These are phyloP conservation scores for Cryptococcus sp. DNA, from an alignment of 1,284 basidiomycete genomes.

Conservation along the genomic window DNA sequence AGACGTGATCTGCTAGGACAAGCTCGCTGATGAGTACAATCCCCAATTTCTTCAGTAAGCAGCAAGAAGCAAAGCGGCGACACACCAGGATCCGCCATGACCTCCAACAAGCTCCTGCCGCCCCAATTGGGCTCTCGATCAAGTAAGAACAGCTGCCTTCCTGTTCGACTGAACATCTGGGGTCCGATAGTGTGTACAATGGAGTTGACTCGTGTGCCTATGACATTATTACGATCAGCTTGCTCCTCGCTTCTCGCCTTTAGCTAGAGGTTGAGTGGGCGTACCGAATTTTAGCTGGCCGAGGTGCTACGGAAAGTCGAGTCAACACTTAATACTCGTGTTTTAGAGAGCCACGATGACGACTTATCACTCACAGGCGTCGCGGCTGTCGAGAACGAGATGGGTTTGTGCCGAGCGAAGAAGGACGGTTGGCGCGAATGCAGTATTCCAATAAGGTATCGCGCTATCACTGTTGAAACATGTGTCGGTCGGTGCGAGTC, in stretches of 20 bases:
- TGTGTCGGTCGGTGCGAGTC: not conserved
- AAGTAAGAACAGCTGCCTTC: conserved; percentile 73
- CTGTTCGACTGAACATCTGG: conserved; percentile 75
- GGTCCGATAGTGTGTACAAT: conserved; percentile 47
- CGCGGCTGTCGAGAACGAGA: conserved; percentile 49
- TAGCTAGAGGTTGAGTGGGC: not conserved
- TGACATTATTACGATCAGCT: not conserved
- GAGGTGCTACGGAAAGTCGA: conserved; percentile 27
- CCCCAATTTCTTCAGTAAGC: too few relatives aligned
- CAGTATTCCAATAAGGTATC: conserved; percentile 48
- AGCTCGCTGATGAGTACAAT: not conserved
- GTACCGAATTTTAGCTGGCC: conserved; percentile 41
- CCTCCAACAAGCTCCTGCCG: conserved; percentile 71
- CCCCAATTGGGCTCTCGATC: conserved; percentile 65
- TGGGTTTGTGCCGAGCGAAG: conserved; percentile 39
- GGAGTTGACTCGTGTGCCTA: conserved; percentile 25
- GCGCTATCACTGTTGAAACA: conserved; percentile 38
- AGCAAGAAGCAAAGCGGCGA: conserved; percentile 3
- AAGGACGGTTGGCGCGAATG: conserved; percentile 43
- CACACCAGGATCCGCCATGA: conserved; percentile 81
- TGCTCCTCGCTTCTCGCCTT: not conserved
- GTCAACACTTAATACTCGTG: not conserved
- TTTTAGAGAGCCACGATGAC: too few relatives aligned
- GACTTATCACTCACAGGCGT: conserved; percentile 35
- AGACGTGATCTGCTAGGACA: conserved; percentile 63